Evolutionary conservation across 1,284 basidiomycete species (phyloP), one percentile per base, ranked within the genome.

Genomic region (Cystobasidium slooffiae): DNA sequence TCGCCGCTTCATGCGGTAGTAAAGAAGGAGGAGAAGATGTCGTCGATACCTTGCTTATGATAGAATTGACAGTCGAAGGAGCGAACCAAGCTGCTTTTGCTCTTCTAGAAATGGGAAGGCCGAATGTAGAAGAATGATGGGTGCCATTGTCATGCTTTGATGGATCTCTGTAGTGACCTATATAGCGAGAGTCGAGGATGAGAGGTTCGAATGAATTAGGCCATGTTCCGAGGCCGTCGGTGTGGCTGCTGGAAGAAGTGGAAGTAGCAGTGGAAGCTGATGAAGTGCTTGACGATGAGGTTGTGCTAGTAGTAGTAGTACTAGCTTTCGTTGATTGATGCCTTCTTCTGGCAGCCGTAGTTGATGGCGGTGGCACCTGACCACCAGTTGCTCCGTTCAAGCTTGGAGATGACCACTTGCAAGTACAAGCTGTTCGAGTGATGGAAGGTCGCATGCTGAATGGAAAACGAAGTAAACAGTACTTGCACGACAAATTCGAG

Each of bases 141-240:
- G 31, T 31, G 31, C 31, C 31, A 31, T 31, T 31, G 37, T 72
- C 69, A 51, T 72, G 69, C 69, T 55, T 65, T 51, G 72, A 65
- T 51, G 74, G 53, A 44, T 76, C 58, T 62, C 58, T 51, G 64
- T 68, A 56, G 47, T 68, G 58, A 18, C 52, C 46, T 55, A 63
- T 63, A 72, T 64, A 51, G 8, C 56, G 53, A 14, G 55, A 56
- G 51, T 68, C 44, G 67, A 73, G 53, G 61, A 66, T 49, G 51
- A 66, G 41, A 18, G 64, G 64, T 24, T 66, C 64, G 39, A 66
- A 66, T 47, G 47, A 52, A 41, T 66, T 66, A 6, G 64, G 64
- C 64, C 64, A 66, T 39, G 47, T 37, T 16, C 49, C 49, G 31
- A 31, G 31, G 31, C 31, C 31, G 31, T 31, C 31, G 31, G 31